Evolutionary conservation across 345 rosid species (phyloP).

Genomic region (Citrus trifoliata): DNA sequence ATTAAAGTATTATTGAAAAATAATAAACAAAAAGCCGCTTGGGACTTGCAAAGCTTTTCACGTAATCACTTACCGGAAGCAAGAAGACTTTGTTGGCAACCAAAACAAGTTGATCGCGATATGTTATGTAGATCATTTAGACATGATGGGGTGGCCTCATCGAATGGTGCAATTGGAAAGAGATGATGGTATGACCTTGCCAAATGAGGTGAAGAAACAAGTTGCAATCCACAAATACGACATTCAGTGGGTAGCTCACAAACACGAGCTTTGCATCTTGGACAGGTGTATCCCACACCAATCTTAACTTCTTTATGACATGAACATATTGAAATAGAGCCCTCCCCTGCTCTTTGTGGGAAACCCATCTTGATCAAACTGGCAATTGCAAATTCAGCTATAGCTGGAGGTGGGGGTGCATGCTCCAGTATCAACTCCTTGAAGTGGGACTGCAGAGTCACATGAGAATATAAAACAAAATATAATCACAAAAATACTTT

Average conservation of each 20-base stretch:
- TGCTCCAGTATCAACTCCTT: conserved; percentile 86
- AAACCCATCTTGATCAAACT: conserved; percentile 95
- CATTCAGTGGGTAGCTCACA: conserved; percentile 96
- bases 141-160: conserved; percentile 48
- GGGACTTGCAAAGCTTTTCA: not conserved
- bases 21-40: not conserved
- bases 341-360: conserved; percentile 86
- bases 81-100: conserved; percentile 75
- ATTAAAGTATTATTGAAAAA: not conserved
- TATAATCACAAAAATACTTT: not conserved
- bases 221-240: conserved; percentile 80
- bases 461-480: not conserved
- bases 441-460: conserved; percentile 52
- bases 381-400: conserved; percentile 85
- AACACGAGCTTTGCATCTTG: conserved; percentile 90
- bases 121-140: conserved; percentile 33
- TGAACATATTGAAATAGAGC: conserved; percentile 75
- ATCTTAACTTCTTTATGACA: conserved; percentile 91
- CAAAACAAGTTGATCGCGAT: conserved; percentile 60
- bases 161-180: conserved; percentile 83
- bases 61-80: conserved; percentile 44
- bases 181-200: conserved; percentile 98
- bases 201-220: conserved; percentile 94
- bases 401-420: conserved; percentile 96
- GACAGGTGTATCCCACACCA: conserved; percentile 87